Evolutionary conservation across 441 rosid species (phyloP).

Genomic region (Erodium texanum): DNA sequence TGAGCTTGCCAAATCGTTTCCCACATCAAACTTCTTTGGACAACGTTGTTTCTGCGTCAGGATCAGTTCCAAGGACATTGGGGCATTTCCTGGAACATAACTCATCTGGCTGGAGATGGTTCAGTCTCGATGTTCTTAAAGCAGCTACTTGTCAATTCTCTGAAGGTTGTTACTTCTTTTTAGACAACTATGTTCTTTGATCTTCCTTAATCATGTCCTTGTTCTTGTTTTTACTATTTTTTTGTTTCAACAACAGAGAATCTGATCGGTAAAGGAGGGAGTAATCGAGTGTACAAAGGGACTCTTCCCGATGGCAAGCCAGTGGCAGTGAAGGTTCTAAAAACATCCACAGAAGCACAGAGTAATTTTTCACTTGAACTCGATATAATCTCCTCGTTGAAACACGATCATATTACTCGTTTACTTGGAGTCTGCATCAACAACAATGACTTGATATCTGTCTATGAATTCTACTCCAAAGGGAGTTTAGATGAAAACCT

Average conservation of each 20-base stretch:
- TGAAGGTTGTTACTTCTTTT: conserved; percentile 39
- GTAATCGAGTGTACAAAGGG: conserved; percentile 79
- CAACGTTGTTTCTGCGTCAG: conserved; percentile 19
- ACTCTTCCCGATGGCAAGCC: conserved; percentile 69
- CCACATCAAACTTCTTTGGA: conserved; percentile 7
- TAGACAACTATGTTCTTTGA: not conserved
- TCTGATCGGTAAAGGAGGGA: conserved; percentile 87
- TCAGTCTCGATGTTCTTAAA: conserved; percentile 46
- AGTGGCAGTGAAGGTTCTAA: conserved; percentile 74
- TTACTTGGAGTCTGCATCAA: conserved; percentile 78
- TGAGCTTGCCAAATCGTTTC: conserved; percentile 66
- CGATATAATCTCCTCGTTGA: conserved; percentile 58
- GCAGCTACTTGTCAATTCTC: conserved; percentile 60
- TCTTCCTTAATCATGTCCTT: not conserved
- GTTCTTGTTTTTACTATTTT: not conserved
- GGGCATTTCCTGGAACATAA: no score
- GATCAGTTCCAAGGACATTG: conserved; percentile 6
- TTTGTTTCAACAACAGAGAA: conserved; percentile 35
- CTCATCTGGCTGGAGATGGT: conserved; percentile 20
- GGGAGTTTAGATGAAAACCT: conserved; percentile 93
- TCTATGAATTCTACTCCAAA: conserved; percentile 64
- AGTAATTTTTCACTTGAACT: conserved; percentile 66
- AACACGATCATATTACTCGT: conserved; percentile 68
- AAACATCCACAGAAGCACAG: conserved; percentile 50
- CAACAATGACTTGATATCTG: conserved; percentile 50